phyloP scores from a whole-genome alignment of 78 protist genomes.

The Dictyostelium intermedium region DNA sequence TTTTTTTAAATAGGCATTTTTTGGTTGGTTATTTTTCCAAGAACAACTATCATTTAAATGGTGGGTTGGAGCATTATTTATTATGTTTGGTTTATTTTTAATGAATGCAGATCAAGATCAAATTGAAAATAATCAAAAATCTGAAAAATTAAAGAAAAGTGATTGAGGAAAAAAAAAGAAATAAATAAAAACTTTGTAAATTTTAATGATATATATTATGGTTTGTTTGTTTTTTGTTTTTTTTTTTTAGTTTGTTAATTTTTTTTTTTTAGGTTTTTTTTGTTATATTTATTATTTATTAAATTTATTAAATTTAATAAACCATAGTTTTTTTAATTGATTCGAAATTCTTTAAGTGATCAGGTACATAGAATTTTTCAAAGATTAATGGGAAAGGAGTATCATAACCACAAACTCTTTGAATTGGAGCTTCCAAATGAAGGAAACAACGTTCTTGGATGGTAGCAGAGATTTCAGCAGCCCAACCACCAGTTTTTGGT shows the following conservation, averaged over 20 bases:
- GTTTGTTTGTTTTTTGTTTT: neutral
- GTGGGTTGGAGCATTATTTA: conserved; percentile 68
- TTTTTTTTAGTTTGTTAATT: neutral
- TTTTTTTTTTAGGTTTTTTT: neutral
- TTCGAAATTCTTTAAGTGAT: conserved; percentile 89
- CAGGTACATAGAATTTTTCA: conserved; percentile 94
- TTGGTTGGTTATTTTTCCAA: conserved; percentile 74
- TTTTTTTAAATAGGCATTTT: conserved; percentile 39
- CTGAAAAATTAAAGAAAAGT: neutral
- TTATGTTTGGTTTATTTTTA: conserved; percentile 47
- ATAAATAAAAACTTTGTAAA: neutral
- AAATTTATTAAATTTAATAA: conserved; percentile 53
- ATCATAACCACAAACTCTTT: conserved; percentile 95
- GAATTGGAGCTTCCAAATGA: conserved; percentile 95
- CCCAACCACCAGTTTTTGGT: conserved; percentile 95
- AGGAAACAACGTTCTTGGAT: conserved; percentile 94
- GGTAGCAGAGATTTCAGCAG: conserved; percentile 94
- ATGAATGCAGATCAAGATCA: conserved; percentile 46
- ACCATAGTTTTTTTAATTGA: conserved; percentile 87
- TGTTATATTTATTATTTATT: neutral
- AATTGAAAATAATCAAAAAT: neutral
- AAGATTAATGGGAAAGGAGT: conserved; percentile 97
- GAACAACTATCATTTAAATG: conserved; percentile 18
- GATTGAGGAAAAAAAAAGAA: neutral
- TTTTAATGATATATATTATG: neutral